A percentile compares a stretch with the other conserved stretches of the same genome.
phyloP scores from a whole-genome alignment of 345 rosid genomes.

The Brassica incana region DNA sequence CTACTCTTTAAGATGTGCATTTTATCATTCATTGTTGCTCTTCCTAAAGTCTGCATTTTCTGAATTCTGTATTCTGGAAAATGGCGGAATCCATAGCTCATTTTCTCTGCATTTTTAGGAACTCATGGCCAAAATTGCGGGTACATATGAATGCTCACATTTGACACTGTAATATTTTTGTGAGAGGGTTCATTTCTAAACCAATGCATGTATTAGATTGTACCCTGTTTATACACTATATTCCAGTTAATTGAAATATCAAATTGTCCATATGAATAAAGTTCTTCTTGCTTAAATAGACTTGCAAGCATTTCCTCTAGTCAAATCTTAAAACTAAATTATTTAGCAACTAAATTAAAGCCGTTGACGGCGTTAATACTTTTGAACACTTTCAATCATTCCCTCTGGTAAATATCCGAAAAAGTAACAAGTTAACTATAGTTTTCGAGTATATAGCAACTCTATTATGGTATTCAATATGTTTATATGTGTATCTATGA shows the following conservation, averaged over 20 bases:
- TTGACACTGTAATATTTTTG: background rate
- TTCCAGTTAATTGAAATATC: background rate
- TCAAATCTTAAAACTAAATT: background rate
- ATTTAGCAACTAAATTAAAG: constrained; percentile 10
- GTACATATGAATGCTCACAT: constrained; percentile 7
- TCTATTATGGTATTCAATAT: background rate
- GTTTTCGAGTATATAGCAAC: background rate
- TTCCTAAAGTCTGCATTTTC: background rate
- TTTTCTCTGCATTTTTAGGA: background rate
- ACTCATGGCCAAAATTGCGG: background rate
- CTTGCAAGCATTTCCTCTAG: constrained; percentile 1
- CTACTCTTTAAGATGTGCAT: background rate
- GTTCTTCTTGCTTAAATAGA: background rate
- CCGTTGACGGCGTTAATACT: background rate
- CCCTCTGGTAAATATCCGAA: background rate
- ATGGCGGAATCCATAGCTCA: background rate
- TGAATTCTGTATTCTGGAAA: background rate
- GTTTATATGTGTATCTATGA: background rate
- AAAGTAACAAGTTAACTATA: background rate
- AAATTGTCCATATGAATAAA: background rate
- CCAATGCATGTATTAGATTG: constrained; percentile 13
- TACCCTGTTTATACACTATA: background rate
- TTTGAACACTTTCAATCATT: background rate
- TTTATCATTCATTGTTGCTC: background rate
- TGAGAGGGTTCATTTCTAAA: constrained; percentile 5